Conservation (phyloP, 371 early-diverging fungal genomes). For the Blakeslea trispora region DNA sequence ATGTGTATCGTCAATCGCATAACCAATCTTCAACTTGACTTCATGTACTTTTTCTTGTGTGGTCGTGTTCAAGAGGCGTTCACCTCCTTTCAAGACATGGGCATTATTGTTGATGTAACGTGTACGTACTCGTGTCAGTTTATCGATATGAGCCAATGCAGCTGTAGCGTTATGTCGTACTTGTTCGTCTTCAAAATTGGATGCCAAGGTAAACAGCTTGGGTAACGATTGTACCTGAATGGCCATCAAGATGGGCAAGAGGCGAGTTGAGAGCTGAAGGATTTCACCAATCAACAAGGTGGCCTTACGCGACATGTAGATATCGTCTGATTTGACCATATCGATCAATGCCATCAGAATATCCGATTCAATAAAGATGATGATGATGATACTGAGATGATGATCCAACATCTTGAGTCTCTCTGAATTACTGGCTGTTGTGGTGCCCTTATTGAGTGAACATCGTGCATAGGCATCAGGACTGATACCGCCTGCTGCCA, state of each 20-base stretch:
- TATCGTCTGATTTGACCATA: conserved; percentile 56
- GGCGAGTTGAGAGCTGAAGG: conserved; percentile 68
- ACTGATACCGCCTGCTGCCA: conserved; percentile 34
- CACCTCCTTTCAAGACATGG: conserved; percentile 22
- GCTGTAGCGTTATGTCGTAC: conserved; percentile 76
- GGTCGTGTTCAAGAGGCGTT: conserved; percentile 15
- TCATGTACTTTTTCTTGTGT: conserved; percentile 62
- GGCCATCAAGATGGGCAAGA: conserved; percentile 64
- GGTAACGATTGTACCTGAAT: conserved; percentile 72
- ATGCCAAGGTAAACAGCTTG: conserved; percentile 73
- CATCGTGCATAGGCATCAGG: conserved; percentile 24
- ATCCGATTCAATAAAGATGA: conserved; percentile 80
- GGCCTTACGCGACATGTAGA: conserved; percentile 59
- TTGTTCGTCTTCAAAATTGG: conserved; percentile 74
- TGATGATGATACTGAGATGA: conserved; percentile 69
- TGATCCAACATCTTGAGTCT: conserved; percentile 70
- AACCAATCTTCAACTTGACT: conserved; percentile 68
- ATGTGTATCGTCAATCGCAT: conserved; percentile 79
- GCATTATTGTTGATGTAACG: conserved; percentile 25
- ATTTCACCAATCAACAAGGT: conserved; percentile 78
- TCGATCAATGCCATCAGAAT: conserved; percentile 68
- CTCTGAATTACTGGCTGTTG: conserved; percentile 41
- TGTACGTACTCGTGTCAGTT: conserved; percentile 46
- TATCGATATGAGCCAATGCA: conserved; percentile 77
- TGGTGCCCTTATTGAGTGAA: conserved; percentile 15